Evolutionary conservation across 768 basidiomycete genomes (phyloP).

Genomic region (Agaricus sinodeliciosus): DNA sequence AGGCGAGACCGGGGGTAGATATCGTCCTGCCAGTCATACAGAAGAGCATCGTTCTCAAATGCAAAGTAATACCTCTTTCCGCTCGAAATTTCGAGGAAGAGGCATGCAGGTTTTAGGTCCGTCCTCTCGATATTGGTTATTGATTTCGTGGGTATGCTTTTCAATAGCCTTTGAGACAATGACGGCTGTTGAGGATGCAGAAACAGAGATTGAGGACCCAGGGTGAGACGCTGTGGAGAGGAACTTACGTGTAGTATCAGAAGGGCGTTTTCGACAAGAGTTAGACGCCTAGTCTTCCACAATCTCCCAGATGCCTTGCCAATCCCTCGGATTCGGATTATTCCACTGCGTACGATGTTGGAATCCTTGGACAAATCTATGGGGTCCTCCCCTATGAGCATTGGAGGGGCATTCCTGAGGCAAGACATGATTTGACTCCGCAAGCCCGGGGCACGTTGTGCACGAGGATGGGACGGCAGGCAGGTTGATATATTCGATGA

Average conservation of each 20-base stretch:
- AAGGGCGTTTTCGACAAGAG: slow-evolving; percentile 10
- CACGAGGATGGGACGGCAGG: slow-evolving; percentile 7
- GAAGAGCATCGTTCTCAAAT: slow-evolving; percentile 30
- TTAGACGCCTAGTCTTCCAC: slow-evolving; percentile 7
- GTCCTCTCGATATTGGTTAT: slow-evolving; percentile 33
- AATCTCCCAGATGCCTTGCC: slow-evolving; percentile 5
- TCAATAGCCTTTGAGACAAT: slow-evolving; percentile 5
- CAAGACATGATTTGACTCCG: slow-evolving; percentile 7
- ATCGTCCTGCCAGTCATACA: slow-evolving; percentile 43
- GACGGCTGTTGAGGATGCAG: neutral
- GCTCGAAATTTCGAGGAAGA: slow-evolving; percentile 25
- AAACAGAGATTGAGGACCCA: neutral
- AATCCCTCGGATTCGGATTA: slow-evolving; percentile 4
- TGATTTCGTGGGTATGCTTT: slow-evolving; percentile 24
- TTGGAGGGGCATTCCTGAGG: slow-evolving; percentile 8
- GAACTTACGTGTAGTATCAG: slow-evolving; percentile 8
- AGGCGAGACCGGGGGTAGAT: slow-evolving; percentile 33
- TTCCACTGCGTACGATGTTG: slow-evolving; percentile 1
- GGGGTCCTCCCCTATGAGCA: slow-evolving; percentile 8
- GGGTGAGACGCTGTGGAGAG: neutral
- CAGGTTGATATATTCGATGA: slow-evolving; percentile 7
- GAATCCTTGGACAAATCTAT: slow-evolving; percentile 9
- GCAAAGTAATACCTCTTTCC: slow-evolving; percentile 27
- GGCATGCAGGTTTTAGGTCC: slow-evolving; percentile 29
- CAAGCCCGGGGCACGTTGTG: slow-evolving; percentile 6